Percentiles rank a stretch among this genome's conserved stretches.
Evolutionary conservation across 768 basidiomycete species (phyloP).

Genomic region (Suillus discolor): DNA sequence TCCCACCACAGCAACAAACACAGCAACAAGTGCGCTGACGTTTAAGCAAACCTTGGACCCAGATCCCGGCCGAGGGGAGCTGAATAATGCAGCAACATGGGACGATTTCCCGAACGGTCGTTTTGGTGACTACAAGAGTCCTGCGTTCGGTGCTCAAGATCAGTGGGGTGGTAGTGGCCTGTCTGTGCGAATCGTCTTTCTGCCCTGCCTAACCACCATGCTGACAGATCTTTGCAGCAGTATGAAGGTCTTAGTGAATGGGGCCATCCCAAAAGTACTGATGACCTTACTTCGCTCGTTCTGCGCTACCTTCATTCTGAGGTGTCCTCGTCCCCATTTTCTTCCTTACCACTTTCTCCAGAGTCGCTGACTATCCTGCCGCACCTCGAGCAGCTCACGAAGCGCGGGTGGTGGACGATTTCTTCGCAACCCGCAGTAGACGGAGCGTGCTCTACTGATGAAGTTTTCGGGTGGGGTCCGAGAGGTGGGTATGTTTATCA

Average conservation of each 20-base stretch:
- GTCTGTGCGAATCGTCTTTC: constrained; percentile 42
- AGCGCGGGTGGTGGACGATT: constrained; percentile 91
- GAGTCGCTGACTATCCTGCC: constrained; percentile 84
- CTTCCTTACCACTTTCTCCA: constrained; percentile 72
- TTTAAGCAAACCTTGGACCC: constrained; percentile 48
- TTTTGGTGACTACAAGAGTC: constrained; percentile 97
- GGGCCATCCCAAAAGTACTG: constrained; percentile 62
- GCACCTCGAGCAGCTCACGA: constrained; percentile 75
- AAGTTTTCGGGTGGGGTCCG: constrained; percentile 92
- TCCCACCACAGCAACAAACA: constrained; percentile 62
- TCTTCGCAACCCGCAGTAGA: constrained; percentile 96
- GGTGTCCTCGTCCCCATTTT: constrained; percentile 85
- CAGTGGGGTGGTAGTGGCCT: constrained; percentile 75
- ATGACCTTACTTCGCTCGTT: constrained; percentile 81
- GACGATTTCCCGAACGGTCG: constrained; percentile 99
- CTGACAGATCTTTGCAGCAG: constrained; percentile 42
- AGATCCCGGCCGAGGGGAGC: constrained; percentile 71
- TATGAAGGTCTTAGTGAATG: constrained; percentile 68
- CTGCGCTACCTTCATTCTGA: constrained; percentile 75
- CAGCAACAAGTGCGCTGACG: constrained; percentile 60
- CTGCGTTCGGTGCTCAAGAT: constrained; percentile 85
- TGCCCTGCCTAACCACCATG: background rate
- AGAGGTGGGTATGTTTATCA: constrained; percentile 93
- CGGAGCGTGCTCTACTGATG: constrained; percentile 71
- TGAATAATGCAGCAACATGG: constrained; percentile 80